Conservation (phyloP, 768 basidiomycete genomes). For the Epithele typhae region DNA sequence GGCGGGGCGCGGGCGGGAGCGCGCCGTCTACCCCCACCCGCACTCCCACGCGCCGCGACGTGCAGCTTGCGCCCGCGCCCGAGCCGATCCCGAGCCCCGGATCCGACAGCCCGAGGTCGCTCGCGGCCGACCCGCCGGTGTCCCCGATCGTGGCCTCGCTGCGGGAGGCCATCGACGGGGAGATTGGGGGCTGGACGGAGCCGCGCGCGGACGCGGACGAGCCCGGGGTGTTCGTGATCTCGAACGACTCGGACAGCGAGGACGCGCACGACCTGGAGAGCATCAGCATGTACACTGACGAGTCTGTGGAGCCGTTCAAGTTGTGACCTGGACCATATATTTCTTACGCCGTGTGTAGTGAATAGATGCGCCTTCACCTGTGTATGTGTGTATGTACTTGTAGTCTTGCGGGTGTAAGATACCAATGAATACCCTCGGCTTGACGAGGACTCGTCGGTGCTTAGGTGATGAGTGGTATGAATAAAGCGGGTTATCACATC, state of each 20-base stretch:
- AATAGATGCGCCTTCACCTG: no score
- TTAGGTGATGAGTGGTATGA: no score
- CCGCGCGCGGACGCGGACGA: not conserved
- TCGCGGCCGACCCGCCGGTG: not conserved
- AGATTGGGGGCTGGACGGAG: not conserved
- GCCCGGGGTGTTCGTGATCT: not conserved
- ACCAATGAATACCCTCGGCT: no score
- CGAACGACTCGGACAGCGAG: not conserved
- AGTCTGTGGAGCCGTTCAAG: not conserved
- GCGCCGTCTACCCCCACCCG: conserved; percentile 1
- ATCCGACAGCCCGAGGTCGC: not conserved
- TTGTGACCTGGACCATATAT: no score
- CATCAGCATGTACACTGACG: not conserved
- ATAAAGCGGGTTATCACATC: no score
- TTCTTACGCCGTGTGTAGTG: no score
- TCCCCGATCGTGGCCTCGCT: conserved; percentile 1
- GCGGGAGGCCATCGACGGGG: not conserved
- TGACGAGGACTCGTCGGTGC: no score
- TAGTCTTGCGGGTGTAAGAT: no score
- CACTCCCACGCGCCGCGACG: not conserved
- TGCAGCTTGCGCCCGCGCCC: not conserved
- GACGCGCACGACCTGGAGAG: not conserved
- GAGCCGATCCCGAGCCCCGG: not conserved
- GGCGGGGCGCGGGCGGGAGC: conserved; percentile 5
- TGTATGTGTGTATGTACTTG: no score